phyloP scores from a whole-genome alignment of 805 yeast genomes.

The Candida xyloterini region DNA sequence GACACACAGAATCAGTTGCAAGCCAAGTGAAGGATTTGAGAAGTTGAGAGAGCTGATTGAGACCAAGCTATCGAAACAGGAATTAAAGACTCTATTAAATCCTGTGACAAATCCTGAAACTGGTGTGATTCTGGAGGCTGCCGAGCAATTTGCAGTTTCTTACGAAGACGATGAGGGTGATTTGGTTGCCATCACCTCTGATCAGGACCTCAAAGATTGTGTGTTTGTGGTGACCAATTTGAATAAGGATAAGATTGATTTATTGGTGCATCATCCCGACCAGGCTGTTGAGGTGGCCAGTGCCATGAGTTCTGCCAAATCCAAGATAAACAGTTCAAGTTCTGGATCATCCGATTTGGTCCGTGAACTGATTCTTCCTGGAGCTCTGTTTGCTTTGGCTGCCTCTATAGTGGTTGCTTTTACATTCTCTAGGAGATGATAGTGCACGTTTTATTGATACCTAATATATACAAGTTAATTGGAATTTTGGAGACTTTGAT shows the following conservation, averaged over 20 bases:
- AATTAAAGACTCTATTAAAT: constrained; percentile 23
- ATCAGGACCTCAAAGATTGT: constrained; percentile 72
- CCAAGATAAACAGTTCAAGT: constrained; percentile 5
- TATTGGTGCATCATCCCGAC: constrained; percentile 68
- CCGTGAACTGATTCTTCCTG: constrained; percentile 61
- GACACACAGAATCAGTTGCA: constrained; percentile 66
- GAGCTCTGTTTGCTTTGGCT: constrained; percentile 58
- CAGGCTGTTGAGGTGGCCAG: constrained; percentile 31
- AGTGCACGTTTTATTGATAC: constrained; percentile 10
- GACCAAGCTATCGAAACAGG: constrained; percentile 41
- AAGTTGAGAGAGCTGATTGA: constrained; percentile 44
- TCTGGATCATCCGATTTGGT: constrained; percentile 34
- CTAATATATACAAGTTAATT: constrained; percentile 16
- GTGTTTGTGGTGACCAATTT: constrained; percentile 50
- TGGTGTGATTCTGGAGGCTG: constrained; percentile 11
- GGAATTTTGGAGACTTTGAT: constrained; percentile 5
- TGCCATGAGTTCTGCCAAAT: constrained; percentile 2
- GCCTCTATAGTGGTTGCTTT: constrained; percentile 56
- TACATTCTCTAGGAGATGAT: constrained; percentile 44
- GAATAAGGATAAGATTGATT: constrained; percentile 61
- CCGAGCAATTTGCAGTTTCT: constrained; percentile 57
- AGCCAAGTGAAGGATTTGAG: constrained; percentile 52
- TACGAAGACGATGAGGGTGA: constrained; percentile 86
- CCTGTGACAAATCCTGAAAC: constrained; percentile 2
- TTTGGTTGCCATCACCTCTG: constrained; percentile 69